A percentile compares a stretch with the other conserved stretches of the same genome.
These are phyloP conservation scores for Boletus reticulatus DNA, from an alignment of 768 basidiomycete species.

Conservation along the genomic window DNA sequence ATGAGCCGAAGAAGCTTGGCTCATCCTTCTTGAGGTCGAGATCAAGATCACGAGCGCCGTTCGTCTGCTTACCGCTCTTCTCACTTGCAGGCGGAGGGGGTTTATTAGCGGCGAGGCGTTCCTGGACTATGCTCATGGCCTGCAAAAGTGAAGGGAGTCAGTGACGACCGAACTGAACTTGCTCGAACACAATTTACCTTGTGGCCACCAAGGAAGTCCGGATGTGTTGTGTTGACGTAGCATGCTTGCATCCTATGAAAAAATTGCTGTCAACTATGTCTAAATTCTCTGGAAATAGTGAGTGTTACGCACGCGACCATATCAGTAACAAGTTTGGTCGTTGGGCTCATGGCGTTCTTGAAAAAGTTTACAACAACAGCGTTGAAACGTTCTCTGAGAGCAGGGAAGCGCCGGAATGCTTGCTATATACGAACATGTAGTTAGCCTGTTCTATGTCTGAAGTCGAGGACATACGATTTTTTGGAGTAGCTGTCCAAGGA, in stretches of 20 bases:
- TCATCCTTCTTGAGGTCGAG: slow-evolving; percentile 89
- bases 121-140: slow-evolving; percentile 88
- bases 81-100: slow-evolving; percentile 56
- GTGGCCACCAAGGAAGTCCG: slow-evolving; percentile 97
- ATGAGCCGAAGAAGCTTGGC: slow-evolving; percentile 90
- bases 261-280: background rate
- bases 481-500: slow-evolving; percentile 83
- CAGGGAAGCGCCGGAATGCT: slow-evolving; percentile 95
- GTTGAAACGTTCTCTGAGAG: slow-evolving; percentile 96
- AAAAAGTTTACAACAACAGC: slow-evolving; percentile 95
- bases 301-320: slow-evolving; percentile 74
- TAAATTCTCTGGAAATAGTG: background rate
- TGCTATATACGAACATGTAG: slow-evolving; percentile 48
- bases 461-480: slow-evolving; percentile 70
- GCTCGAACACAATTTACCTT: slow-evolving; percentile 44
- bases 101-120: slow-evolving; percentile 80
- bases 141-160: slow-evolving; percentile 27
- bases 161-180: background rate
- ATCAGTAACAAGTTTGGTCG: slow-evolving; percentile 90
- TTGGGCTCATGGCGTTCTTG: slow-evolving; percentile 91
- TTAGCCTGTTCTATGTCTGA: background rate
- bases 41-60: slow-evolving; percentile 94
- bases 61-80: slow-evolving; percentile 65
- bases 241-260: slow-evolving; percentile 88
- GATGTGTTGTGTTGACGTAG: slow-evolving; percentile 99